A percentile compares a stretch with the other conserved stretches of the same genome.
These are phyloP conservation scores for Acorus gramineus DNA, from an alignment of 106 monocot genomes.

Conservation along the genomic window DNA sequence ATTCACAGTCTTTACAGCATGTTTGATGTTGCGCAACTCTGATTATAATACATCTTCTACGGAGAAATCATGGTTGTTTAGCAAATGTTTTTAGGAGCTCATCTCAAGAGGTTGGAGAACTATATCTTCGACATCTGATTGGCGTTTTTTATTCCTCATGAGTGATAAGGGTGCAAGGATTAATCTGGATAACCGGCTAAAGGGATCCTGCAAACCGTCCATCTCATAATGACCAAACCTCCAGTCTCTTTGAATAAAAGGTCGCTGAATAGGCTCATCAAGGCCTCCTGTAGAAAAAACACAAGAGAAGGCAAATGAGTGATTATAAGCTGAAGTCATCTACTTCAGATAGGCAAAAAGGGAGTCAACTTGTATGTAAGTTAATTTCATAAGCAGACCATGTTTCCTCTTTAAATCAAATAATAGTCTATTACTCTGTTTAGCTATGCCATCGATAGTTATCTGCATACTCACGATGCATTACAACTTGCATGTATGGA, in stretches of 20 bases:
- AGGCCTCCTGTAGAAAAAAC: constrained; percentile 47
- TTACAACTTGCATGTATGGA: no score
- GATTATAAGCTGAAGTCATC: background rate
- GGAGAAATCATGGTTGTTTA: no score
- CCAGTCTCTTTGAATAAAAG: constrained; percentile 66
- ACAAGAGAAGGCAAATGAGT: background rate
- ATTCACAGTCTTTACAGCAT: no score
- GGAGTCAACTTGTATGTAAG: background rate
- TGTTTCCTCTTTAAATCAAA: no score
- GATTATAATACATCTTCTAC: no score
- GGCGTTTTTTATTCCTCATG: constrained; percentile 18
- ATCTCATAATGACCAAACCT: constrained; percentile 91
- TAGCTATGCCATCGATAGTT: no score
- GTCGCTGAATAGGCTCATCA: constrained; percentile 59
- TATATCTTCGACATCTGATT: constrained; percentile 22
- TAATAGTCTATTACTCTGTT: no score
- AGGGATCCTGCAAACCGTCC: constrained; percentile 83
- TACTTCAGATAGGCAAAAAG: background rate
- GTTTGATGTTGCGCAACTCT: no score
- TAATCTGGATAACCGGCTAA: constrained; percentile 38
- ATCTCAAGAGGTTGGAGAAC: constrained; percentile 8
- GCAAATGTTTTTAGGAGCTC: no score
- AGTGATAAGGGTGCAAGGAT: constrained; percentile 25
- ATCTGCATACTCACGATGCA: no score
- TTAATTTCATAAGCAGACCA: no score